A percentile compares a stretch with the other conserved stretches of the same genome.
These are phyloP conservation scores for Chrysosporium keratinophilum DNA, from an alignment of 2,329 filamentous ascomycete species.

Conservation along the genomic window DNA sequence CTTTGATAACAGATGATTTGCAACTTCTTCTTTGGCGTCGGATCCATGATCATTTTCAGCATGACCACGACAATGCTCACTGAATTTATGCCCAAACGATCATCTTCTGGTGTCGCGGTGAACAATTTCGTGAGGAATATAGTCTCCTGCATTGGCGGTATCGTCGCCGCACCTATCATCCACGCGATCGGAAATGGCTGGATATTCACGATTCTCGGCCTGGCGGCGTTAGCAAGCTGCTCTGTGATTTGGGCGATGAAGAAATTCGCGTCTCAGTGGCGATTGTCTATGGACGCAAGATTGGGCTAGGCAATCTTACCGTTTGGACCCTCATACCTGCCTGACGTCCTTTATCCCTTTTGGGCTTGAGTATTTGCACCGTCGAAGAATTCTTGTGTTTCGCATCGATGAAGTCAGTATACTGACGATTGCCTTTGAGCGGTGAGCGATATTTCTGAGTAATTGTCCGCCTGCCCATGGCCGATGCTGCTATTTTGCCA, in stretches of 20 bases:
- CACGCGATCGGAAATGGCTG: slow-evolving; percentile 62
- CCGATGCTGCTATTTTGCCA: no score
- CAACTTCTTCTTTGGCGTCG: slow-evolving; percentile 64
- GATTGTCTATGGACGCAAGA: slow-evolving; percentile 48
- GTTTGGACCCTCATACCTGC: background rate
- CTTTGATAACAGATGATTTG: slow-evolving; percentile 41
- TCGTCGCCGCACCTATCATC: slow-evolving; percentile 62
- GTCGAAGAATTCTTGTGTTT: no score
- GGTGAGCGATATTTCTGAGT: no score
- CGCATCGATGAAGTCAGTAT: no score
- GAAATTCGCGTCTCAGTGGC: slow-evolving; percentile 53
- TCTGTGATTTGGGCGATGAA: slow-evolving; percentile 52
- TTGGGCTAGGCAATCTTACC: slow-evolving; percentile 3
- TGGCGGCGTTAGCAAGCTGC: slow-evolving; percentile 48
- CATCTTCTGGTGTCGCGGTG: slow-evolving; percentile 62
- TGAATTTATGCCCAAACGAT: slow-evolving; percentile 65
- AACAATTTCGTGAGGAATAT: slow-evolving; percentile 78
- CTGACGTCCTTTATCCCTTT: no score
- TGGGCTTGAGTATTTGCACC: no score
- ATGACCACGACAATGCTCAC: slow-evolving; percentile 72
- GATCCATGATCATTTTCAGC: slow-evolving; percentile 68
- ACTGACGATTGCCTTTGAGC: no score
- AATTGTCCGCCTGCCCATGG: no score
- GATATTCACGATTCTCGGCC: slow-evolving; percentile 56
- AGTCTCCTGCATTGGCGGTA: slow-evolving; percentile 58